Base-by-base conservation (phyloP, 352 stramenopile species). In the Globisporangium abappressorium region DNA sequence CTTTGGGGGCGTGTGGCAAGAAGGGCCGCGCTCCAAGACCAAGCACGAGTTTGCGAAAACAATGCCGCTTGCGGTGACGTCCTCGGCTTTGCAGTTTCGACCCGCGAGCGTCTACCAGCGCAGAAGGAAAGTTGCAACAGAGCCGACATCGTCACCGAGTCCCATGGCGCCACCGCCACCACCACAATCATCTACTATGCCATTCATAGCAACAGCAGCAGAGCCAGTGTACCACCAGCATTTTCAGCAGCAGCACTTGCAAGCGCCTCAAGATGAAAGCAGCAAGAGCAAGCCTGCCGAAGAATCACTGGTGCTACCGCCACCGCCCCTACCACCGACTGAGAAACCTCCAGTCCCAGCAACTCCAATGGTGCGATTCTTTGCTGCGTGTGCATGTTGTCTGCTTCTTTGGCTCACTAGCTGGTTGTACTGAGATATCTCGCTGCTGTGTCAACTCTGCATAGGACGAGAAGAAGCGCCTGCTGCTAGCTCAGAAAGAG, bases 1-100 rank as follows among this genome's bases (percentile, higher is more conserved):
- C 51, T 94, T 94, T 66, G 84, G 86, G 14, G 74, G 82, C 0
- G 84, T 94, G 15, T 94, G 86, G 86, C 81, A 94, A 64, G 81
- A 89, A 47, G 84, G 84, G 0, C 74, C 84, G 28, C 82, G 86
- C 3, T 78, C 69, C 46, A 82, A 80, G 65, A 92, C 83, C 8
- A 84, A 86, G 38, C 72, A 79, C 65, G 70, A 78, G 20, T 92
- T 94, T 57, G 66, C 62, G 53, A 80, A 79, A 57, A 49, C 64
- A 20, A 28, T 64, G 26, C 12, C 22, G 9, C 3, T 54, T 2
- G 2, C 55, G 18, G 18, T 14, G 33, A 8, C 22, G 38, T 65
- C 49, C 26, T 24, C 56, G 28, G 34, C 28, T 8, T 26, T 33
- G 18, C 34, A 72, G 65, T 36, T 62, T 30, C 26, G 51, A 30